A percentile compares a stretch with the other conserved stretches of the same genome.
Conservation (phyloP, 179 eudicot genomes). For the Gypsophila paniculata region DNA sequence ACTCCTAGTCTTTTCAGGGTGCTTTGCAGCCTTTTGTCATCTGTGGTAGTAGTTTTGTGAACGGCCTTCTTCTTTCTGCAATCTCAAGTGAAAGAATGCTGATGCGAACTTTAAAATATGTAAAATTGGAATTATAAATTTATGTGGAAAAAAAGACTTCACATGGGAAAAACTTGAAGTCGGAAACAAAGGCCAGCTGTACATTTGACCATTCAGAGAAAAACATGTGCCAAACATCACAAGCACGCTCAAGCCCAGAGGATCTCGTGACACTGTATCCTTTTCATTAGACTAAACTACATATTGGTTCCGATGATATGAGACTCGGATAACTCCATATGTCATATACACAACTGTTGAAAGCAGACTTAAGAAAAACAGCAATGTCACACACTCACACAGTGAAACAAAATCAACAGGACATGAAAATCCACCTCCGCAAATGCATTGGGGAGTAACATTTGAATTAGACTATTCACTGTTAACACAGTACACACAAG, state of each 20-base stretch:
- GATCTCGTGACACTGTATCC: not conserved
- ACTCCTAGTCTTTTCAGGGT: constrained; percentile 90
- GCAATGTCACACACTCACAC: not conserved
- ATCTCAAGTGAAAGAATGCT: not conserved
- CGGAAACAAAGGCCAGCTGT: not conserved
- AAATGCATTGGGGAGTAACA: not conserved
- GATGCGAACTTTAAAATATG: not conserved
- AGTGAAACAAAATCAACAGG: not conserved
- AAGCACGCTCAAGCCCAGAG: too few species aligned
- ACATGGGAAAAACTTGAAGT: not conserved
- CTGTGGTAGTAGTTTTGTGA: constrained; percentile 92
- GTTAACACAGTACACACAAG: not conserved
- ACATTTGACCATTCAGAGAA: not conserved
- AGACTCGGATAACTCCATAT: not conserved
- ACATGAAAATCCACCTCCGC: not conserved
- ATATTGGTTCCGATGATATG: not conserved
- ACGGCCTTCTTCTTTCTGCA: constrained; percentile 96
- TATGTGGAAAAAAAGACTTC: not conserved
- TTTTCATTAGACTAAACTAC: too few species aligned
- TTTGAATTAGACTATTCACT: not conserved
- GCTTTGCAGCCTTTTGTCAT: constrained; percentile 87
- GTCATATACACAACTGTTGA: not conserved
- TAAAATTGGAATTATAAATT: not conserved
- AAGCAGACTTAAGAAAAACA: not conserved
- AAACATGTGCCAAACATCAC: not conserved